Evolutionary conservation across 306 rosid genomes (phyloP), one percentile per base, ranked within the genome.

Genomic region (Cicer pinnatifidum): DNA sequence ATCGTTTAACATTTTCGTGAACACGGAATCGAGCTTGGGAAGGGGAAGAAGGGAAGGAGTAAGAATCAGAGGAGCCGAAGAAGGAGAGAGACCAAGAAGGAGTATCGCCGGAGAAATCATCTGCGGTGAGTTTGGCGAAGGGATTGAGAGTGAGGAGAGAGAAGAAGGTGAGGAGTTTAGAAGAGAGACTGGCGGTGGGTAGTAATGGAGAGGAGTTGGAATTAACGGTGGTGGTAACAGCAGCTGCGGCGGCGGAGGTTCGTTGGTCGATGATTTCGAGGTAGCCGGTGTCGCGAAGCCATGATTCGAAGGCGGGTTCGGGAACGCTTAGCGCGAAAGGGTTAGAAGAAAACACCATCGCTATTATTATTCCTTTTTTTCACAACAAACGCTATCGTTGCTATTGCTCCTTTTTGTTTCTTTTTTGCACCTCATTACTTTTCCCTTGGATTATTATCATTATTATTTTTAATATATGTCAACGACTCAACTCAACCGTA

Each of bases 201-300:
- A 80, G 72, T 7, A 81, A 75, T 7, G 77, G 40, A 8, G 85
- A 3, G 68, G 91, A 37, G n/a, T 61, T 6, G 44, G 81, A 1
- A 16, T 78, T 1, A 7, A 79, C 1, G 63, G 90, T 1, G 35
- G 80, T 12, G 53, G 75, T 8, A 19, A 73, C 17, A 35, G 82
- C 45, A 69, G 84, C 59, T 84, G 91, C 65, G 44, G 81, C 48
- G 67, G 83, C 53, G 86, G 91, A 75, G 75, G 96, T 84, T 6
- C 87, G 88, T 68, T 88, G 92, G 82, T 94, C 98, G 78, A 94
- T 85, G 76, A 91, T 61, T 72, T 94, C 97, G 38, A 92, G 96
- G 81, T 89, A 94, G 76, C 98, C 98, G 67, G 86, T 80, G 80
- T 94, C 96, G 43, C 98, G 94, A 47, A 94, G 98, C 97, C 98